Conservation (phyloP, 306 rosid species). For the Trifolium subterraneum region DNA sequence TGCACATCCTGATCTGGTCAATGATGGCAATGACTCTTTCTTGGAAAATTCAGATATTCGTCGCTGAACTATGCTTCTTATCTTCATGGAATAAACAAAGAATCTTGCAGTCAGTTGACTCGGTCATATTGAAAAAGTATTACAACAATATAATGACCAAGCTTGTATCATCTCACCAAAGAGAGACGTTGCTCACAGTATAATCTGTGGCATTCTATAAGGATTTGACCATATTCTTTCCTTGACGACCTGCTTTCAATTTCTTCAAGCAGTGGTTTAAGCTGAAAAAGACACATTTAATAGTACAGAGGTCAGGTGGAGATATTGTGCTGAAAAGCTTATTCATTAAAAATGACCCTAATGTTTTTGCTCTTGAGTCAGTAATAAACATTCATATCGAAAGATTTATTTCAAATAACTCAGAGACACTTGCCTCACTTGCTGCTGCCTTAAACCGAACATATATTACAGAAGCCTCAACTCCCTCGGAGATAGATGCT, state of each 20-base stretch:
- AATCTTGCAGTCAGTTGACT: conserved; percentile 40
- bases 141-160: conserved; percentile 45
- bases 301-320: conserved; percentile 28
- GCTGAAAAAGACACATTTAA: conserved; percentile 62
- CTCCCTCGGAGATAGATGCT: conserved; percentile 90
- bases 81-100: conserved; percentile 57
- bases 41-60: conserved; percentile 91
- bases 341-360: conserved; percentile 15
- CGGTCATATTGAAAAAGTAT: conserved; percentile 11
- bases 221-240: conserved; percentile 89
- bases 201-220: conserved; percentile 91
- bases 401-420: conserved; percentile 25
- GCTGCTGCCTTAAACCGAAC: conserved; percentile 99
- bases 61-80: conserved; percentile 85
- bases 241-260: conserved; percentile 94
- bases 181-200: conserved; percentile 96
- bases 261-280: conserved; percentile 87
- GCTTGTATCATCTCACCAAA: conserved; percentile 70
- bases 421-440: conserved; percentile 68
- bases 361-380: conserved; percentile 11
- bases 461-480: conserved; percentile 95
- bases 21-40: conserved; percentile 93
- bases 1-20: conserved; percentile 98
- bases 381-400: conserved; percentile 35
- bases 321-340: conserved; percentile 34